Evolutionary conservation across 2,329 filamentous ascomycete genomes (phyloP).

Genomic region (Aspergillus sp.): DNA sequence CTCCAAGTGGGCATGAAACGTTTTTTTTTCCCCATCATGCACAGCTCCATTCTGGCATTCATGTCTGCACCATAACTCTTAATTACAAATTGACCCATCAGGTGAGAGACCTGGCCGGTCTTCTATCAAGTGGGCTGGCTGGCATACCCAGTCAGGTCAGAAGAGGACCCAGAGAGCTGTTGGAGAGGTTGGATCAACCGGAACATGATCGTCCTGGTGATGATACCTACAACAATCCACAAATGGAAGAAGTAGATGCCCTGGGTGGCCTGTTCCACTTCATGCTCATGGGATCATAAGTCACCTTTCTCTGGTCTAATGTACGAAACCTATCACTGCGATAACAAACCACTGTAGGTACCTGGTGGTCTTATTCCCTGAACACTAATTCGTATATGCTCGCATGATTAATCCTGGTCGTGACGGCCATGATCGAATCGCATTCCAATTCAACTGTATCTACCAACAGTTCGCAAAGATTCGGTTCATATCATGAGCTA

Average conservation of each 20-base stretch:
- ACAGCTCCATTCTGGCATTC: not conserved
- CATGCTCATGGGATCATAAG: not conserved
- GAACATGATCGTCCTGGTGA: not conserved
- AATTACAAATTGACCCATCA: not conserved
- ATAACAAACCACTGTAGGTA: not conserved
- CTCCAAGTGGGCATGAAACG: not conserved
- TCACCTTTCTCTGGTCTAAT: not conserved
- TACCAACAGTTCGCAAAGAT: too few relatives aligned
- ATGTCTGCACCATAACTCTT: not conserved
- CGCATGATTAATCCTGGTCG: not conserved
- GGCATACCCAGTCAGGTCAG: not conserved
- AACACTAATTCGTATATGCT: not conserved
- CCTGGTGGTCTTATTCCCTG: not conserved
- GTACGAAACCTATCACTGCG: not conserved
- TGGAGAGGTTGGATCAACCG: constrained; percentile 1
- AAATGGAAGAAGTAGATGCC: not conserved
- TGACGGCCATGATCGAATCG: not conserved
- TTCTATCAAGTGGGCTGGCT: too few relatives aligned
- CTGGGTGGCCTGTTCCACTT: not conserved
- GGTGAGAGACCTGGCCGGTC: not conserved
- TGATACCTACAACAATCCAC: not conserved
- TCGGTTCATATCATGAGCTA: not conserved
- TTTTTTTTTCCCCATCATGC: not conserved
- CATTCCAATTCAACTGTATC: not conserved
- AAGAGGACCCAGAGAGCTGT: not conserved